Conservation (phyloP, 768 basidiomycete genomes). For the Pilatotrama ljubarskyi region DNA sequence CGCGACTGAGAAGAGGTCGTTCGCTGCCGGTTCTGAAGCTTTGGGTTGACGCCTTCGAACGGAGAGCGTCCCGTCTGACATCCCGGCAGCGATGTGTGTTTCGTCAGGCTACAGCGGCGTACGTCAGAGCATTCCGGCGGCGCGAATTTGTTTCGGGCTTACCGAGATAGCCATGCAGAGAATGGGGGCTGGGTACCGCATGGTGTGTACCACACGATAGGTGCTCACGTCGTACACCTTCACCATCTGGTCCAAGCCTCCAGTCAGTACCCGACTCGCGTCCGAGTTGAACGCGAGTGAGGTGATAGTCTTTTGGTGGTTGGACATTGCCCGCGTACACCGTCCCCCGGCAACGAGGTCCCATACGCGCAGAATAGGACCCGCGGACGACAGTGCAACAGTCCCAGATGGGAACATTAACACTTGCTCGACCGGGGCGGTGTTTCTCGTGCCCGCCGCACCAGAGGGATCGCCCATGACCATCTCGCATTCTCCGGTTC, state of each 20-base stretch:
- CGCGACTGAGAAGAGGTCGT: conserved; percentile 36
- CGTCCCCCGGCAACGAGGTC: conserved; percentile 90
- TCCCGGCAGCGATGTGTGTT: conserved; percentile 94
- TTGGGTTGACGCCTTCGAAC: conserved; percentile 86
- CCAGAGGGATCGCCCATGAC: conserved; percentile 54
- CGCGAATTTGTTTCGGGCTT: conserved; percentile 31
- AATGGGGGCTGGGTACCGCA: conserved; percentile 95
- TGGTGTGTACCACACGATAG: conserved; percentile 96
- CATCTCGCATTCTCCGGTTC: conserved; percentile 85
- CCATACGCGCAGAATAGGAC: conserved; percentile 93
- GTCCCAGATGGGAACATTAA: conserved; percentile 91
- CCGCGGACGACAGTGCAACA: conserved; percentile 81
- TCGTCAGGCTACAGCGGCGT: conserved; percentile 77
- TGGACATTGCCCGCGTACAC: conserved; percentile 88
- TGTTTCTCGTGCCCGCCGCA: conserved; percentile 34
- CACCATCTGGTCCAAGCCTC: conserved; percentile 94
- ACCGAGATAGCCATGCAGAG: conserved; percentile 92
- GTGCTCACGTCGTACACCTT: conserved; percentile 96
- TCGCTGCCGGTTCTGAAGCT: conserved; percentile 51
- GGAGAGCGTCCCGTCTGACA: conserved; percentile 98
- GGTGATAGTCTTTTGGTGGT: conserved; percentile 98
- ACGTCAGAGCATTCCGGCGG: not conserved
- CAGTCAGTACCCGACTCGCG: conserved; percentile 81
- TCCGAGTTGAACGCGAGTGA: conserved; percentile 78
- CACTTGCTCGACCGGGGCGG: conserved; percentile 86